These are phyloP conservation scores for Phytophthora vignae DNA, from an alignment of 352 stramenopile genomes.

Conservation along the genomic window DNA sequence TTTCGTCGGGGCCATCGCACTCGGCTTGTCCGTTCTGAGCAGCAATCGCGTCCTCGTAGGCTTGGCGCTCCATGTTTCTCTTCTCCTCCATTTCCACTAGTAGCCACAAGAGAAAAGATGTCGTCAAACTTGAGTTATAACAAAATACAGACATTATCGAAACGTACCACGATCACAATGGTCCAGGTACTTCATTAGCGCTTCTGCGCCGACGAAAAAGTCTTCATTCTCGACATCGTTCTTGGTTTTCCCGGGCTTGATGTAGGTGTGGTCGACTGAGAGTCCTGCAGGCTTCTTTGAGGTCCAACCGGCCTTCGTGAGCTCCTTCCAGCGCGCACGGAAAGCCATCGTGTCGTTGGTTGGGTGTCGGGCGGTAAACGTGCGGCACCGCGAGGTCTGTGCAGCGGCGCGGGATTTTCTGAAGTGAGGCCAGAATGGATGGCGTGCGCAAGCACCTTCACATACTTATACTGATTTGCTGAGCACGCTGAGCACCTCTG, in stretches of 20 bases:
- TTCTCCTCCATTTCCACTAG: not conserved
- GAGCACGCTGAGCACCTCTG: not conserved
- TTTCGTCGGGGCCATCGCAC: not conserved
- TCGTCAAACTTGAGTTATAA: not conserved
- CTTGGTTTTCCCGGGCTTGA: not conserved
- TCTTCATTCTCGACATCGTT: not conserved
- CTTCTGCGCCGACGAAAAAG: not conserved
- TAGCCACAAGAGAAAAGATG: not conserved
- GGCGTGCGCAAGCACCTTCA: not conserved
- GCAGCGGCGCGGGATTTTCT: not conserved
- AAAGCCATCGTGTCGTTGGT: not conserved
- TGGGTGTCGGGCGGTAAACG: not conserved
- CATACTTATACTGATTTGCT: not conserved
- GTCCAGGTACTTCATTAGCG: not conserved
- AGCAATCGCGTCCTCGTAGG: not conserved
- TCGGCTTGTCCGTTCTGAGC: not conserved
- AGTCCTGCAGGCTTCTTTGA: not conserved
- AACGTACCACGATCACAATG: not conserved
- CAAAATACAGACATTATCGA: not conserved
- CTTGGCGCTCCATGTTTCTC: not conserved
- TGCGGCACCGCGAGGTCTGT: not conserved
- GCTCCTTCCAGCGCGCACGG: not conserved
- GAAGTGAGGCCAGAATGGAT: not conserved
- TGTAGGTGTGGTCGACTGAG: not conserved
- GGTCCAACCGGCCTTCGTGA: not conserved